Base-by-base conservation (phyloP, 2,329 filamentous ascomycete genomes). In the Diaporthe citriasiana region DNA sequence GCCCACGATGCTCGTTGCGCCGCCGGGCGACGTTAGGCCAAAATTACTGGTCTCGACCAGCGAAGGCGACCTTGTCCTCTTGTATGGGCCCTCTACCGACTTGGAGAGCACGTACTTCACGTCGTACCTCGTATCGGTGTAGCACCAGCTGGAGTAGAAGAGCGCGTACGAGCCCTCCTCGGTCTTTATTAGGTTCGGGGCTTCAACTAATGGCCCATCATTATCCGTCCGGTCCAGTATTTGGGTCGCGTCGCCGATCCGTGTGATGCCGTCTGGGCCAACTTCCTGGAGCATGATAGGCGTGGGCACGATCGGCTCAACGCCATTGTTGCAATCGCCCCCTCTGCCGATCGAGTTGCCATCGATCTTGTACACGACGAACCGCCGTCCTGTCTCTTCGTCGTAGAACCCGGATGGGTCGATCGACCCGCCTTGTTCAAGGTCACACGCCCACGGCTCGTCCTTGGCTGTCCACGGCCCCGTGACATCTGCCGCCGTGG, bases 331-430 rank as follows among this genome's bases (percentile, higher is more conserved):
- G 75, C 86, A 88, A 74, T 86, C 85, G 69, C 84, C 83, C n/a
- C 83, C 83, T 55, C 80, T 72, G 5, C 83, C 83, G 47, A 88
- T 81, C 73, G 84, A 85, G 81, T 93, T 93, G 50, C 91, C 91
- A 80, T 93, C 91, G 35, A 93, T 84, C 80, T 93, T 93, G 83
- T 91, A 93, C 13, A 89, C 82, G 7, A 93, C 85, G 78, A 92
- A 93, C 8, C 87, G 85, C 42, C 80, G 85, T 40, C 88, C 88
- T 15, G 79, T 83, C 56, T 87, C 85, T 15, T 80, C 79, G 78
- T 93, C 91, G 15, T 82, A 78, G 81, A 92, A 93, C 4, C 89
- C 90, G 0, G 88, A 84, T 0, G 91, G 84, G 78, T 93, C 92
- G 77, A 93, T 93, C 25, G 90, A 87, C 45, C 91, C 91, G 27